These are phyloP conservation scores for Neonectria magnoliae DNA, from an alignment of 2,329 filamentous ascomycete genomes.

Conservation along the genomic window DNA sequence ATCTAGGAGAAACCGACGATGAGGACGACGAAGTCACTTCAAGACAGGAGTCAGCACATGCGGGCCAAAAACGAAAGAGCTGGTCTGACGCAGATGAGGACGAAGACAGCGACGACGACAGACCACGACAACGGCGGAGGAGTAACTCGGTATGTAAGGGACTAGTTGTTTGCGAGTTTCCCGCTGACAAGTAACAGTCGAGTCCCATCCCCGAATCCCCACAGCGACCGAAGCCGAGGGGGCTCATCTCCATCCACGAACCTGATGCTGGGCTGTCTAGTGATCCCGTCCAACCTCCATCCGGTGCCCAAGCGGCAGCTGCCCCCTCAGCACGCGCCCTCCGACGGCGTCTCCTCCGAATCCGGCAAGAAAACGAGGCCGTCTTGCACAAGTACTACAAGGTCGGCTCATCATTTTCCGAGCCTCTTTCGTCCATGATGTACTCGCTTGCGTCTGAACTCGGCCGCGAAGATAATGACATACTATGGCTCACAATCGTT, in stretches of 20 bases:
- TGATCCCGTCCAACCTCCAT: slow-evolving; percentile 63
- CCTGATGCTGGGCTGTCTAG: slow-evolving; percentile 58
- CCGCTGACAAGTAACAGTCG: slow-evolving; percentile 58
- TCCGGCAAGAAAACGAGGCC: slow-evolving; percentile 80
- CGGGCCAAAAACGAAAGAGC: slow-evolving; percentile 81
- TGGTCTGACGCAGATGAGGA: slow-evolving; percentile 78
- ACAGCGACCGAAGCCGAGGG: slow-evolving; percentile 66
- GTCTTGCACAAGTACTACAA: slow-evolving; percentile 86
- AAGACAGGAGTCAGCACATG: slow-evolving; percentile 50
- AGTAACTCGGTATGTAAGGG: slow-evolving; percentile 80
- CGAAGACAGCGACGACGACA: slow-evolving; percentile 76
- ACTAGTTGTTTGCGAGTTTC: too few relatives aligned
- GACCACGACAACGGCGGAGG: slow-evolving; percentile 81
- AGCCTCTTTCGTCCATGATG: slow-evolving; percentile 92
- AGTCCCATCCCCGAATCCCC: slow-evolving; percentile 74
- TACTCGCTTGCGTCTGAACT: slow-evolving; percentile 96
- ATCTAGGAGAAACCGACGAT: slow-evolving; percentile 67
- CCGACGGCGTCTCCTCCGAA: slow-evolving; percentile 75
- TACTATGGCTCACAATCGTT: slow-evolving; percentile 94
- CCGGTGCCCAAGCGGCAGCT: slow-evolving; percentile 66
- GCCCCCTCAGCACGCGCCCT: slow-evolving; percentile 77
- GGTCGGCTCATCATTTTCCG: slow-evolving; percentile 88
- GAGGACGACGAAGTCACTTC: slow-evolving; percentile 62
- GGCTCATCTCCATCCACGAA: slow-evolving; percentile 66
- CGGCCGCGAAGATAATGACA: slow-evolving; percentile 94